Conservation (phyloP, 768 basidiomycete genomes). For the Saitozyma podzolica region DNA sequence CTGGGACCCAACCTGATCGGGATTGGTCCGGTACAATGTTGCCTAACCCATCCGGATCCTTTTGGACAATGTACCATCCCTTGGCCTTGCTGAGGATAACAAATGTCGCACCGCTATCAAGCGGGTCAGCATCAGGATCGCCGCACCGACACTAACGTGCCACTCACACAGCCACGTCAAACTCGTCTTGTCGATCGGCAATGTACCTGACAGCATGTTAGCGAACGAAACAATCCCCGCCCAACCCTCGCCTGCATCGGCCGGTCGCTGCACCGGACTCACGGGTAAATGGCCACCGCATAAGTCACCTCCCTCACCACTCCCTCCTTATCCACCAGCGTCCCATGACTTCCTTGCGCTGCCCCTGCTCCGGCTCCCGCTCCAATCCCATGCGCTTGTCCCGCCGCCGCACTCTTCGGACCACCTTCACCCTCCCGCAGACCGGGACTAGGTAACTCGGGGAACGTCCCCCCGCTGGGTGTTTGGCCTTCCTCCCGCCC, state of each 20-base stretch:
- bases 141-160: not conserved
- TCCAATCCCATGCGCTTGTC: conserved; percentile 7
- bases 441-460: conserved; percentile 49
- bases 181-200: conserved; percentile 98
- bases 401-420: conserved; percentile 1
- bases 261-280: conserved; percentile 7
- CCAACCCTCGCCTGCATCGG: not conserved
- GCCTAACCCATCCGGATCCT: conserved; percentile 82
- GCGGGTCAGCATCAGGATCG: conserved; percentile 11
- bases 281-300: conserved; percentile 94
- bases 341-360: conserved; percentile 12
- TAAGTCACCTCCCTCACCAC: conserved; percentile 66
- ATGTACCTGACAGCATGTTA: conserved; percentile 60
- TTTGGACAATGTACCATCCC: conserved; percentile 99
- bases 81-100: conserved; percentile 90
- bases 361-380: conserved; percentile 17
- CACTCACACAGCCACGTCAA: conserved; percentile 91
- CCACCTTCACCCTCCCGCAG: conserved; percentile 28
- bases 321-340: conserved; percentile 54
- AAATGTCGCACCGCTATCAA: conserved; percentile 79
- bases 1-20: conserved; percentile 96
- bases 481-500: conserved; percentile 33
- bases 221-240: not conserved
- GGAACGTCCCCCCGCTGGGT: conserved; percentile 33
- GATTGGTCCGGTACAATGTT: conserved; percentile 70